Conservation (phyloP, 805 yeast genomes). For the Wickerhamiella musiphila region DNA sequence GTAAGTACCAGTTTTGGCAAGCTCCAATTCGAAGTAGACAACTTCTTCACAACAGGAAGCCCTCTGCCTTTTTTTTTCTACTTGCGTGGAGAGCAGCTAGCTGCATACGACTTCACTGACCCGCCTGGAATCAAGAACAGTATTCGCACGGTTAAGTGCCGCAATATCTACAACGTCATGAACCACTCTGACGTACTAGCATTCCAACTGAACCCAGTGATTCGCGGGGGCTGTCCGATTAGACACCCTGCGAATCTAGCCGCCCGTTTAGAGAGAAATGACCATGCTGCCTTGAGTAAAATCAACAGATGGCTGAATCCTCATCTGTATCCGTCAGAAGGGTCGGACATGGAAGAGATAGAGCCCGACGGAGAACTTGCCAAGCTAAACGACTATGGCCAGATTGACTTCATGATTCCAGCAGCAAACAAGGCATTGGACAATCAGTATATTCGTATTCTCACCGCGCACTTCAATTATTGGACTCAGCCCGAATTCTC, state of each 20-base stretch:
- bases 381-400: slow-evolving; percentile 53
- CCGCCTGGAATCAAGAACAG: neutral
- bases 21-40: slow-evolving; percentile 53
- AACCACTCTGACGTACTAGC: slow-evolving; percentile 90
- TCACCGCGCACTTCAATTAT: slow-evolving; percentile 79
- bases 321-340: slow-evolving; percentile 1
- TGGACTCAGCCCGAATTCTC: slow-evolving; percentile 79
- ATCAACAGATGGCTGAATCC: neutral
- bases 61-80: slow-evolving; percentile 15
- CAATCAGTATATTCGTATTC: slow-evolving; percentile 59
- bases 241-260: neutral
- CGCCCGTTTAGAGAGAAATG: neutral
- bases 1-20: slow-evolving; percentile 27
- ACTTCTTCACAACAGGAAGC: slow-evolving; percentile 32
- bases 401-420: slow-evolving; percentile 61
- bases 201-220: slow-evolving; percentile 70
- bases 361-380: slow-evolving; percentile 24
- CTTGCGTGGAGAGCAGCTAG: slow-evolving; percentile 7
- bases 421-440: slow-evolving; percentile 41
- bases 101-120: neutral
- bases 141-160: slow-evolving; percentile 21
- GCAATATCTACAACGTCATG: slow-evolving; percentile 61
- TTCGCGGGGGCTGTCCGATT: slow-evolving; percentile 24
- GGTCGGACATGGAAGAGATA: slow-evolving; percentile 12
- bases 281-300: neutral